Conservation (phyloP, 257 asterid genomes). For the Nicotiana otophora region DNA sequence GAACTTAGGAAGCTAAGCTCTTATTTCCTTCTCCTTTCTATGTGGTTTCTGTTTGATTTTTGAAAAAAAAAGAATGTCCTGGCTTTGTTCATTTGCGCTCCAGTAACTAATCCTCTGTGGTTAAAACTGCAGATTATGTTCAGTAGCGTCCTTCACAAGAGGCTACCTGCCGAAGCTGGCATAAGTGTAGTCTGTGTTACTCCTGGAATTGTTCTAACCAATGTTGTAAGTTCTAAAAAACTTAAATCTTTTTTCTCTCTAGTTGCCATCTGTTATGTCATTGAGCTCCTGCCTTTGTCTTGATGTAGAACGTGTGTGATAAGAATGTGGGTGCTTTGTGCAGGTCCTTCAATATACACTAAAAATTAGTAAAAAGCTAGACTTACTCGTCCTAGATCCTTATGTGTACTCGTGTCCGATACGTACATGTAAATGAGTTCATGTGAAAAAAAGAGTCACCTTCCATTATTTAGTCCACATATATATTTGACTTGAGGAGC, state of each 20-base stretch:
- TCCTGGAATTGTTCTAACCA: conserved; percentile 94
- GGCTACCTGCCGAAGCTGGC: conserved; percentile 88
- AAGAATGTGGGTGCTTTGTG: neutral
- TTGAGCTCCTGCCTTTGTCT: neutral
- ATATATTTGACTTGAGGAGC: neutral
- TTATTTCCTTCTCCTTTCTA: neutral
- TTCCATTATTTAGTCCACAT: neutral
- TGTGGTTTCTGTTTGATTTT: neutral
- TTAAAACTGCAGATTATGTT: conserved; percentile 71
- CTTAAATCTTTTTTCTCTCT: neutral
- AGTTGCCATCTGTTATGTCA: neutral
- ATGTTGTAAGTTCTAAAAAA: conserved; percentile 65
- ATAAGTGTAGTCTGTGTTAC: conserved; percentile 73
- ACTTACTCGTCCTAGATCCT: neutral
- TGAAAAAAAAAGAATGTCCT: neutral
- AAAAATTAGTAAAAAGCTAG: neutral
- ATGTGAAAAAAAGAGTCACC: neutral
- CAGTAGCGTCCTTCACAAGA: conserved; percentile 85
- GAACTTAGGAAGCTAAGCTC: neutral
- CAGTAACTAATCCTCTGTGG: conserved; percentile 15
- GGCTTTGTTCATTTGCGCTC: neutral
- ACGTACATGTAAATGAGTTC: neutral
- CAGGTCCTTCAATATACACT: neutral
- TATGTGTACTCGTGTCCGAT: neutral
- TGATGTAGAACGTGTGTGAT: neutral